These are phyloP conservation scores for Lichina pygmaea DNA, from an alignment of 495 filamentous ascomycete genomes.

Conservation along the genomic window DNA sequence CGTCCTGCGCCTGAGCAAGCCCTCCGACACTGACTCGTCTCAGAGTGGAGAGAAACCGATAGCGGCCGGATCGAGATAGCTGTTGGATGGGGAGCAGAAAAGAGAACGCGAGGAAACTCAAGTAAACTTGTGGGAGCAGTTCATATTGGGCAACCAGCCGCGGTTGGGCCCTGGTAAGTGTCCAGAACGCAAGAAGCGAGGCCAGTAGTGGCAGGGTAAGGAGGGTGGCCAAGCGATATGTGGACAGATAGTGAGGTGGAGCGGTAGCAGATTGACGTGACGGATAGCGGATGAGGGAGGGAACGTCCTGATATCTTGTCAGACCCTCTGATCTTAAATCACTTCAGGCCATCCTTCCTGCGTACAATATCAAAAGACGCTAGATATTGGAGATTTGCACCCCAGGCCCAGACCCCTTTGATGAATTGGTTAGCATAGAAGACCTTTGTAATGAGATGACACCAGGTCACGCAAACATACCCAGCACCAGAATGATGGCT, in stretches of 20 bases:
- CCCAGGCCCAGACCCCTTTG: slow-evolving; percentile 77
- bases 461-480: slow-evolving; percentile 17
- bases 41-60: slow-evolving; percentile 42
- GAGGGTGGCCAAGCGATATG: slow-evolving; percentile 55
- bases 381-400: slow-evolving; percentile 60
- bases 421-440: slow-evolving; percentile 2
- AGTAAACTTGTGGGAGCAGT: slow-evolving; percentile 56
- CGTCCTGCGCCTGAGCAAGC: slow-evolving; percentile 51
- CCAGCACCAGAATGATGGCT: slow-evolving; percentile 50
- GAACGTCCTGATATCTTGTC: slow-evolving; percentile 32
- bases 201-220: slow-evolving; percentile 39
- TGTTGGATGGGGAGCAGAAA: slow-evolving; percentile 48
- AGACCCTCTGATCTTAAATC: background rate
- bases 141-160: slow-evolving; percentile 44
- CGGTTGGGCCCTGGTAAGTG: slow-evolving; percentile 38
- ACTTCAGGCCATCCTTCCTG: background rate
- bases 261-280: slow-evolving; percentile 33
- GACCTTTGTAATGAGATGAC: background rate
- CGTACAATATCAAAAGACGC: slow-evolving; percentile 38
- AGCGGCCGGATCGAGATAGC: slow-evolving; percentile 44
- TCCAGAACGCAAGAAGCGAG: slow-evolving; percentile 62
- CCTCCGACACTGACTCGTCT: slow-evolving; percentile 52
- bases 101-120: slow-evolving; percentile 36
- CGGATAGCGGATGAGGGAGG: slow-evolving; percentile 55
- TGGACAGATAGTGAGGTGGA: slow-evolving; percentile 45